These are phyloP conservation scores for Coemansia javaensis DNA, from an alignment of 192 early-diverging fungal genomes.

Conservation along the genomic window DNA sequence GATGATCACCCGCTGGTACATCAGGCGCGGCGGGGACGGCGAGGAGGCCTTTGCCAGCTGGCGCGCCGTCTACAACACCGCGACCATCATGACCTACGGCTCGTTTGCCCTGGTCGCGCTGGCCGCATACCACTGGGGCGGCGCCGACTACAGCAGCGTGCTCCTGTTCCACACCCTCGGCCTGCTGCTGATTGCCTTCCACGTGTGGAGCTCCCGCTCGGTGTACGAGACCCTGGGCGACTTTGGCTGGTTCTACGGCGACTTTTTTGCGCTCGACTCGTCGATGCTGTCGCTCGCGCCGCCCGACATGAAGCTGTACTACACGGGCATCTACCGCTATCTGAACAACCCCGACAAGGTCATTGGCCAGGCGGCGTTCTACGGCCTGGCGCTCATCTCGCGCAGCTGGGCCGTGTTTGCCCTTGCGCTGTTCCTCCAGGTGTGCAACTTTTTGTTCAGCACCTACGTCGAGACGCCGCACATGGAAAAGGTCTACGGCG, in stretches of 20 bases:
- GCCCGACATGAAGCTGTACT: slow-evolving; percentile 57
- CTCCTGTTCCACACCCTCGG: slow-evolving; percentile 78
- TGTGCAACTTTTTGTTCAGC: slow-evolving; percentile 78
- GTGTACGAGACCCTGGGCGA: slow-evolving; percentile 92
- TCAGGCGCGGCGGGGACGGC: slow-evolving; percentile 85
- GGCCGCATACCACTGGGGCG: slow-evolving; percentile 70
- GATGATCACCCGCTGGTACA: slow-evolving; percentile 85
- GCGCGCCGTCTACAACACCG: slow-evolving; percentile 93
- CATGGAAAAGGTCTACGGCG: slow-evolving; percentile 84
- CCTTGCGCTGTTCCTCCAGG: slow-evolving; percentile 78
- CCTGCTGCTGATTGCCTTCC: slow-evolving; percentile 73
- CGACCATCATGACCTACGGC: slow-evolving; percentile 86
- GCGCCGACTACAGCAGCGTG: slow-evolving; percentile 37
- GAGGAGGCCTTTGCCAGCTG: slow-evolving; percentile 90
- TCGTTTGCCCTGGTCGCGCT: slow-evolving; percentile 80
- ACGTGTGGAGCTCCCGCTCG: slow-evolving; percentile 87
- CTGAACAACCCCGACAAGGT: slow-evolving; percentile 93
- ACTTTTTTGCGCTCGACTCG: slow-evolving; percentile 87
- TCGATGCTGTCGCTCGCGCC: slow-evolving; percentile 51
- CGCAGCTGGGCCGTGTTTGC: slow-evolving; percentile 76
- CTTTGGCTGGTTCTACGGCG: slow-evolving; percentile 98
- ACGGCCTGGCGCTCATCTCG: slow-evolving; percentile 85
- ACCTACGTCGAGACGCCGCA: slow-evolving; percentile 88
- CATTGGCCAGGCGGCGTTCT: slow-evolving; percentile 91
- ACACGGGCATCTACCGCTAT: slow-evolving; percentile 91